Percentiles rank a stretch among this genome's conserved stretches.
Conservation (phyloP, 352 stramenopile genomes). For the Phytophthora aleatoria region DNA sequence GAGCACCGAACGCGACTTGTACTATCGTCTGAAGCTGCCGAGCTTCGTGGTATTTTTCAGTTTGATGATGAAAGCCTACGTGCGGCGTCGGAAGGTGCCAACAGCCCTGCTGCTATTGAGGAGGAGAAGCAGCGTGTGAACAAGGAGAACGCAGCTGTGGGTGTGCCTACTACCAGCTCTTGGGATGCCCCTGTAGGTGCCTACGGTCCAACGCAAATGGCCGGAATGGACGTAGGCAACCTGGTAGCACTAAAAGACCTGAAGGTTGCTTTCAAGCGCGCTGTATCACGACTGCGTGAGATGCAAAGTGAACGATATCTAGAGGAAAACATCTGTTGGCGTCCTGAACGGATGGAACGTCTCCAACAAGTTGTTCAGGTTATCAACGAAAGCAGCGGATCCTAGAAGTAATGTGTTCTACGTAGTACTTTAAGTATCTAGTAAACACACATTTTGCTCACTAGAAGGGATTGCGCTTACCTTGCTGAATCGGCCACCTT, state of each 20-base stretch:
- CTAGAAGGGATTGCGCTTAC: no score
- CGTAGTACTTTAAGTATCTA: no score
- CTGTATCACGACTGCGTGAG: slow-evolving; percentile 82
- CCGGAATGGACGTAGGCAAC: slow-evolving; percentile 60
- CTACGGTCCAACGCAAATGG: slow-evolving; percentile 66
- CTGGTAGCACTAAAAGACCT: slow-evolving; percentile 76
- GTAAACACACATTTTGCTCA: no score
- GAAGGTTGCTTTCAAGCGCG: slow-evolving; percentile 77
- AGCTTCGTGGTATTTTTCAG: slow-evolving; percentile 60
- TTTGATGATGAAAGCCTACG: slow-evolving; percentile 59
- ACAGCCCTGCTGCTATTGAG: slow-evolving; percentile 29
- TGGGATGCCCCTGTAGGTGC: slow-evolving; percentile 65
- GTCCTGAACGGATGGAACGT: slow-evolving; percentile 14
- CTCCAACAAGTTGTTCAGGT: slow-evolving; percentile 36
- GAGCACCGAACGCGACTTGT: slow-evolving; percentile 81
- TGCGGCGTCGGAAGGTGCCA: slow-evolving; percentile 33
- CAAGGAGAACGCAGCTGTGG: slow-evolving; percentile 51
- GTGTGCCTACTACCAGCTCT: slow-evolving; percentile 64
- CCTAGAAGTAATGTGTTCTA: no score
- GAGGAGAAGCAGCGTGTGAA: slow-evolving; percentile 47
- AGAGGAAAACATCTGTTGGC: slow-evolving; percentile 46
- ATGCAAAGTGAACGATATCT: slow-evolving; percentile 87
- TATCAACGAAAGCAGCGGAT: background rate
- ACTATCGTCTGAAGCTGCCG: slow-evolving; percentile 49
- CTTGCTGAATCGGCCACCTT: no score